Evolutionary conservation across 2,329 filamentous ascomycete genomes (phyloP).

Genomic region (Alternaria arbusti): DNA sequence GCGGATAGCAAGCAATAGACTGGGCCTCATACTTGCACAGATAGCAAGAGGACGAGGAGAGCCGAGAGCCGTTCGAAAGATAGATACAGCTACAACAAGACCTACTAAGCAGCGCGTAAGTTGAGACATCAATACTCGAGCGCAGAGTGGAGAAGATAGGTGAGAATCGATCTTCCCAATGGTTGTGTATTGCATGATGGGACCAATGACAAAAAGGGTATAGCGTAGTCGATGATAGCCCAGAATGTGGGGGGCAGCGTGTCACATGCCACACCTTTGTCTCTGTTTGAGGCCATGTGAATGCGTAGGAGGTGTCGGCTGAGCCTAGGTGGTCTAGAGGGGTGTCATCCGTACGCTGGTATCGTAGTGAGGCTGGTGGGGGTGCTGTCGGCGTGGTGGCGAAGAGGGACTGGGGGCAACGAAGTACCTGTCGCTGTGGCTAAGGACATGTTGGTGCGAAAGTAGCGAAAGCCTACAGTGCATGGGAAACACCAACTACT

Average conservation of each 20-base stretch:
- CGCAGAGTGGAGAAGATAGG: not conserved
- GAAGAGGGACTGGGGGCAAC: not conserved
- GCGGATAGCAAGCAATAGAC: not conserved
- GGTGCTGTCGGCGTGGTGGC: not conserved
- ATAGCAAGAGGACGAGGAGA: not conserved
- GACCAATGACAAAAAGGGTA: constrained; percentile 7
- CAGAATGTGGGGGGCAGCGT: constrained; percentile 27
- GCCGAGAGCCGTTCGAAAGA: not conserved
- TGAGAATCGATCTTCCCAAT: not conserved
- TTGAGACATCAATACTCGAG: not conserved
- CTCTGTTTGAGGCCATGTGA: constrained; percentile 22
- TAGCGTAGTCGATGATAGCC: constrained; percentile 5
- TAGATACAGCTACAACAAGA: not conserved
- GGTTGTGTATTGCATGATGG: constrained; percentile 9
- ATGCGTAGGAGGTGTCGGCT: constrained; percentile 14
- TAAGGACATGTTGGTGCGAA: not conserved
- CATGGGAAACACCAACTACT: not conserved
- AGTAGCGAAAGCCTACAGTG: not conserved
- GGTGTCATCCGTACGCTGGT: constrained; percentile 28
- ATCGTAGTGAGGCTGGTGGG: constrained; percentile 6
- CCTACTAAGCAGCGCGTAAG: not conserved
- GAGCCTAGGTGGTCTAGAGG: constrained; percentile 22
- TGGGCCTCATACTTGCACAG: not conserved
- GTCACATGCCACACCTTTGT: constrained; percentile 31
- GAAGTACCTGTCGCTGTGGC: not conserved